Evolutionary conservation across 1,284 basidiomycete genomes (phyloP).

Genomic region (Puccinia triticina): DNA sequence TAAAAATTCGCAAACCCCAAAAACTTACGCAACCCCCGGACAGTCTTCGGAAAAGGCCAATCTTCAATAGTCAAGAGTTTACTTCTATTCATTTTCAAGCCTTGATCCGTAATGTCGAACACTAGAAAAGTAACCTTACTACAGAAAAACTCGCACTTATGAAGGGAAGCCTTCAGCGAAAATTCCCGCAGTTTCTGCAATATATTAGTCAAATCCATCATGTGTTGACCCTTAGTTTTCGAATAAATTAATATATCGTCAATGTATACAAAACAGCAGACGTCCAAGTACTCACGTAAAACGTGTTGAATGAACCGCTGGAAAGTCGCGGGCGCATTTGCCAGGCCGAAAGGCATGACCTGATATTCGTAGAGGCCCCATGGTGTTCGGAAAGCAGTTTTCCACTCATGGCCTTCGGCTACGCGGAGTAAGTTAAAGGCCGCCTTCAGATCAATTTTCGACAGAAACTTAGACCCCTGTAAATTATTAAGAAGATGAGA

Average conservation of each 20-base stretch:
- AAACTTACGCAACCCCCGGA: neutral
- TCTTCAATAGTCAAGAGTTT: constrained; percentile 15
- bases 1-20: neutral
- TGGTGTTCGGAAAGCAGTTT: constrained; percentile 61
- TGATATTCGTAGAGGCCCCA: constrained; percentile 62
- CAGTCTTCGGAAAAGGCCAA: neutral
- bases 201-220: too few species aligned
- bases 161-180: too few species aligned
- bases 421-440: too few species aligned
- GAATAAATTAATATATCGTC: constrained; percentile 40
- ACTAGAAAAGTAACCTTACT: too few species aligned
- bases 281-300: constrained; percentile 26
- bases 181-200: too few species aligned
- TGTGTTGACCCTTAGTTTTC: constrained; percentile 2
- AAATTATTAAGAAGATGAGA: constrained; percentile 20
- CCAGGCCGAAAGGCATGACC: constrained; percentile 63
- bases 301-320: constrained; percentile 30
- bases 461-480: neutral
- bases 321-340: constrained; percentile 58
- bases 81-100: constrained; percentile 15
- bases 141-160: too few species aligned
- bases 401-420: constrained; percentile 58
- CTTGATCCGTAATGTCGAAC: too few species aligned
- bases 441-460: constrained; percentile 58
- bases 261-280: constrained; percentile 38